phyloP scores from a whole-genome alignment of 2,329 filamentous ascomycete genomes.

The Achaetomium macrosporum region DNA sequence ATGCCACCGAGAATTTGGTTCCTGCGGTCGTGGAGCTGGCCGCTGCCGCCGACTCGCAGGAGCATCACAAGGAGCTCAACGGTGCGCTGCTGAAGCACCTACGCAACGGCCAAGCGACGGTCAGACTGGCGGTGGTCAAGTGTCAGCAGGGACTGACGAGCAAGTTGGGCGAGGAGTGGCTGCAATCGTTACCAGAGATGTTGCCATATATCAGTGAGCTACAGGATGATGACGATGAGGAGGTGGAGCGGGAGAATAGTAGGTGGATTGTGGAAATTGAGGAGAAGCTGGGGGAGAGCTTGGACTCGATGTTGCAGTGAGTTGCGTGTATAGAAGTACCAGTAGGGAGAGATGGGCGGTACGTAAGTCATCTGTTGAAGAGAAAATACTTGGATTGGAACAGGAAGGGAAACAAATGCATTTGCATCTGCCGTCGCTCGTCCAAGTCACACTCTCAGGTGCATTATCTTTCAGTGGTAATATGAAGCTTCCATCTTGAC shows the following conservation, averaged over 20 bases:
- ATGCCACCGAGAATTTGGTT: constrained; percentile 51
- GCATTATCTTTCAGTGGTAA: no score
- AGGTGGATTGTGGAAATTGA: constrained; percentile 90
- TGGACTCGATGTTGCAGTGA: constrained; percentile 88
- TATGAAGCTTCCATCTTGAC: no score
- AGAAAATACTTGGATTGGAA: no score
- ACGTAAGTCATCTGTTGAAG: no score
- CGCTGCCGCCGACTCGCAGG: constrained; percentile 71
- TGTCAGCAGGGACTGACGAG: constrained; percentile 76
- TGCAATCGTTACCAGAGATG: constrained; percentile 88
- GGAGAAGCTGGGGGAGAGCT: constrained; percentile 77
- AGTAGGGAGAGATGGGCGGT: not conserved
- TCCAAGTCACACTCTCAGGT: no score
- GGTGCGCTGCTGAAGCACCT: constrained; percentile 69
- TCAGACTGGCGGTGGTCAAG: constrained; percentile 75
- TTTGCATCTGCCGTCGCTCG: no score
- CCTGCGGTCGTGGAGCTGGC: constrained; percentile 76
- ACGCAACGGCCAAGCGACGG: constrained; percentile 62
- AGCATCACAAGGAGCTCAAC: constrained; percentile 90
- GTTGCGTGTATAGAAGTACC: not conserved
- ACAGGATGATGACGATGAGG: constrained; percentile 93
- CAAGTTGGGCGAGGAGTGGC: constrained; percentile 85
- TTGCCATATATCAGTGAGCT: constrained; percentile 91
- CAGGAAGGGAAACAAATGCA: no score
- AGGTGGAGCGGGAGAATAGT: constrained; percentile 82